phyloP scores from a whole-genome alignment of 75 land plant species.

The Azolla pinnata region DNA sequence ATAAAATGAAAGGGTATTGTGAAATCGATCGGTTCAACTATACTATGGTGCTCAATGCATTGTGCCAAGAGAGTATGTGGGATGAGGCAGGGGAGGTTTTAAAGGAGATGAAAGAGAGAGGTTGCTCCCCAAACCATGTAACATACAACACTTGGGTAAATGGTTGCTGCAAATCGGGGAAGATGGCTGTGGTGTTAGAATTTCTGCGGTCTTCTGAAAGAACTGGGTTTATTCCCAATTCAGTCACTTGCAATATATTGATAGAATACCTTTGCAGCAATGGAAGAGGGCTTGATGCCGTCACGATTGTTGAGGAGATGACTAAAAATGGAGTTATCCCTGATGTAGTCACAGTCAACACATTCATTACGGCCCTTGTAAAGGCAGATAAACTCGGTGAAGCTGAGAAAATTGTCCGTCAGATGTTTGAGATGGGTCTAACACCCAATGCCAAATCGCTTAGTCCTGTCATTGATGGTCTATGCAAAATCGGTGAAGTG shows the following conservation, averaged over 20 bases:
- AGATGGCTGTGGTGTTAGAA: slow-evolving; percentile 27
- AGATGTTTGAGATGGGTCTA: no score
- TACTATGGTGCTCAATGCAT: slow-evolving; percentile 36
- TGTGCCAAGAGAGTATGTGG: slow-evolving; percentile 40
- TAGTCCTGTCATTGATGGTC: no score
- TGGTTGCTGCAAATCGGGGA: slow-evolving; percentile 56
- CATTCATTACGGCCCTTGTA: slow-evolving; percentile 46
- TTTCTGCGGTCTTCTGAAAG: slow-evolving; percentile 43
- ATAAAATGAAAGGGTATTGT: slow-evolving; percentile 63
- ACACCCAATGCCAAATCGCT: no score
- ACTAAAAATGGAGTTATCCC: slow-evolving; percentile 37
- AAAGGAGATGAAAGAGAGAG: slow-evolving; percentile 53
- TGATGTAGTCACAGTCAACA: slow-evolving; percentile 41
- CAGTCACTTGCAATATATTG: slow-evolving; percentile 49
- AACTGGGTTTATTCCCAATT: slow-evolving; percentile 41
- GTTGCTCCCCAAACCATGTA: slow-evolving; percentile 39
- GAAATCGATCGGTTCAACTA: slow-evolving; percentile 53
- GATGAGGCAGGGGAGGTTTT: slow-evolving; percentile 46
- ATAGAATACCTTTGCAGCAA: slow-evolving; percentile 50
- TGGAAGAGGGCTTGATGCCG: slow-evolving; percentile 39
- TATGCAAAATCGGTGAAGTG: no score
- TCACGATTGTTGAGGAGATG: slow-evolving; percentile 38
- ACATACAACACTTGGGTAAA: slow-evolving; percentile 65
- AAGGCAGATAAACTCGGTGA: slow-evolving; percentile 21
- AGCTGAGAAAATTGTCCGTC: no score